A percentile compares a stretch with the other conserved stretches of the same genome.
These are phyloP conservation scores for Chamaenerion angustifolium DNA, from an alignment of 345 rosid genomes.

Conservation along the genomic window DNA sequence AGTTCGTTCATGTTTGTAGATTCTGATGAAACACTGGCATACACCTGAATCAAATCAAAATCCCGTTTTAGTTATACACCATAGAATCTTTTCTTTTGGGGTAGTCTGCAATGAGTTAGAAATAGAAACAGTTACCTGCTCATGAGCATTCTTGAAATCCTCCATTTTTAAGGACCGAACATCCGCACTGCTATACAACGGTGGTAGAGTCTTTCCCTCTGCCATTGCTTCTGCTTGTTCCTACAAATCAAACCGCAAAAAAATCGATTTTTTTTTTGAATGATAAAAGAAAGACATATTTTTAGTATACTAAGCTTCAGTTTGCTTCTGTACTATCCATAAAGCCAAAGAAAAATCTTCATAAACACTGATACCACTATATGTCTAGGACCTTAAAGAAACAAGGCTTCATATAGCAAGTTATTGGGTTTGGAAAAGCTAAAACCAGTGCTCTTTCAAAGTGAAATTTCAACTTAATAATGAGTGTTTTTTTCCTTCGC, in stretches of 20 bases:
- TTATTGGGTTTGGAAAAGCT: too few relatives aligned
- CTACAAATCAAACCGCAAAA: slow-evolving; percentile 18
- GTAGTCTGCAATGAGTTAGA: not conserved
- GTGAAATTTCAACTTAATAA: too few relatives aligned
- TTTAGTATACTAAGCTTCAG: too few relatives aligned
- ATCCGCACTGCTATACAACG: slow-evolving; percentile 58
- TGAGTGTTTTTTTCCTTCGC: too few relatives aligned
- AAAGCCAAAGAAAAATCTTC: not conserved
- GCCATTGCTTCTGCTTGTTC: slow-evolving; percentile 54
- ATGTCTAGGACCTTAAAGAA: too few relatives aligned
- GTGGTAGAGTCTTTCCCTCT: slow-evolving; percentile 57
- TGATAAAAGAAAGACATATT: too few relatives aligned
- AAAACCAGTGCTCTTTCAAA: too few relatives aligned
- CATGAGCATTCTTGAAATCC: slow-evolving; percentile 82
- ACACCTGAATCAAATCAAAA: slow-evolving; percentile 37
- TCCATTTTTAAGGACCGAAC: slow-evolving; percentile 71
- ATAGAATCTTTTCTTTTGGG: too few relatives aligned
- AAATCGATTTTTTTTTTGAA: too few relatives aligned
- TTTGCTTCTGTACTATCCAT: not conserved
- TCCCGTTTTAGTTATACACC: too few relatives aligned
- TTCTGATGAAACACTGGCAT: slow-evolving; percentile 95
- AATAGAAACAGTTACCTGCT: slow-evolving; percentile 47
- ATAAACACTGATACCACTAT: slow-evolving; percentile 9
- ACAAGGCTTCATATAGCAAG: too few relatives aligned
- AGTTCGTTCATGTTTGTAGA: slow-evolving; percentile 89